These are phyloP conservation scores for Boletus rufocinnamomeus DNA, from an alignment of 768 basidiomycete genomes.

Conservation along the genomic window DNA sequence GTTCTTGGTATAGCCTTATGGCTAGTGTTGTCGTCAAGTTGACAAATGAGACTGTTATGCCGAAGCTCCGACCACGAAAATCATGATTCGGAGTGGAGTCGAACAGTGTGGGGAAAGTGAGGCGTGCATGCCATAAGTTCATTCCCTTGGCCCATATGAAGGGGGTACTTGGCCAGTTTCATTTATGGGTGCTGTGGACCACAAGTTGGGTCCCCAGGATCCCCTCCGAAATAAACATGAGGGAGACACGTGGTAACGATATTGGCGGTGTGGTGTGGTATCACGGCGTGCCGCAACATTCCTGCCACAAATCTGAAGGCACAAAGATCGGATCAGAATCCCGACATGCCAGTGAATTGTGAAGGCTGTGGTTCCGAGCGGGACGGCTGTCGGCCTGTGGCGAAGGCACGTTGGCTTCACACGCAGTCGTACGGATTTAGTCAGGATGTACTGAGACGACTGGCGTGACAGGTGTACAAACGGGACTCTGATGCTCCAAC, in stretches of 20 bases:
- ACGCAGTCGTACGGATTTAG: not conserved
- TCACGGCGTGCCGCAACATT: conserved; percentile 10
- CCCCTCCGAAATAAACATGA: conserved; percentile 15
- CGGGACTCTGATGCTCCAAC: not conserved
- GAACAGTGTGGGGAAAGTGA: conserved; percentile 14
- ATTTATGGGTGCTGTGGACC: conserved; percentile 4
- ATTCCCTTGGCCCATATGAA: not conserved
- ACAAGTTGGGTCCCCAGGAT: not conserved
- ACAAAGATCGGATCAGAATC: conserved; percentile 14
- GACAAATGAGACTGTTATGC: conserved; percentile 2
- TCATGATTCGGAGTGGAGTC: conserved; percentile 7
- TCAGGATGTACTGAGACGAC: not conserved
- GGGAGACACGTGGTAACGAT: conserved; percentile 5
- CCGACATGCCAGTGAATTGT: conserved; percentile 4
- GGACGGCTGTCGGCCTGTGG: conserved; percentile 18
- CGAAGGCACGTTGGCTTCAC: conserved; percentile 17
- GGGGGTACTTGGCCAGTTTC: not conserved
- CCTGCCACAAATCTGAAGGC: conserved; percentile 13
- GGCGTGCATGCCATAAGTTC: conserved; percentile 4
- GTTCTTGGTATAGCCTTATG: not conserved
- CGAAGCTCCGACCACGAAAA: conserved; percentile 4
- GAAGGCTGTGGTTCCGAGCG: conserved; percentile 2
- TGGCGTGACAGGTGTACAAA: not conserved
- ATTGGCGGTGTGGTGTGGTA: conserved; percentile 1
- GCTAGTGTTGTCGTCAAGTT: conserved; percentile 9